Base-by-base conservation (phyloP, 192 early-diverging fungal genomes). In the Thamnidium elegans region DNA sequence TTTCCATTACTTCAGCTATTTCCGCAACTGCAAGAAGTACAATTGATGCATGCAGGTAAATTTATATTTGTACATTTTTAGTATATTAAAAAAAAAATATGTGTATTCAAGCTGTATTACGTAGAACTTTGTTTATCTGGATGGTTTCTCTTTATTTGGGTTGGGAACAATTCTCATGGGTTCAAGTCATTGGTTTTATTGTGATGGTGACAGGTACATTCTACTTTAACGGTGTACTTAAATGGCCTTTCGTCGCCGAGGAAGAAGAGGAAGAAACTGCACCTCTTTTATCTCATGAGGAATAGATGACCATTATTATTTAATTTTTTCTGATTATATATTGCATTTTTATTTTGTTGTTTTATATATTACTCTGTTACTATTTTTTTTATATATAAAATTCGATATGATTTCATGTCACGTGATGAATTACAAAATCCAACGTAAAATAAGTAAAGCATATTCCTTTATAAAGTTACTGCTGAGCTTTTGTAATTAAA, bases 41-140 rank as follows among this genome's bases (percentile, higher is more conserved):
- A 0, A 97, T 99, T 55, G 96, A 99, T 65, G 94, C 95, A 10
- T 94, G 92, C 85, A 81, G 96, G 74, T 75, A 71, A 62, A 4
- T 36, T 1, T 23, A 36, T 21, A 19, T 30, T n/a, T 56, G 11
- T 47, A 11, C 32, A n/a, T 31, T 36, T 39, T 44, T n/a, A 45
- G 11, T 7, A 21, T 30, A n/a, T n/a, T n/a, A n/a, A n/a, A n/a
- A n/a, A n/a, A n/a, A n/a, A n/a, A n/a, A n/a, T n/a, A n/a, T n/a
- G 5, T 62, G 17, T 56, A 31, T 31, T 62, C 5, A 39, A 3
- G 7, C 36, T 39, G 36, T 14, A 9, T 39, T 58, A 59, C 11
- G 7, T 45, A 75, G 74, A 50, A 99, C 94, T 6, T 76, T 97
- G 54, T 95, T 97, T 67, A 96, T 99, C 64, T 99, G 97, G 97